phyloP scores from a whole-genome alignment of 129 eudicot genomes.

The Pseudognaphalium luteoalbum region DNA sequence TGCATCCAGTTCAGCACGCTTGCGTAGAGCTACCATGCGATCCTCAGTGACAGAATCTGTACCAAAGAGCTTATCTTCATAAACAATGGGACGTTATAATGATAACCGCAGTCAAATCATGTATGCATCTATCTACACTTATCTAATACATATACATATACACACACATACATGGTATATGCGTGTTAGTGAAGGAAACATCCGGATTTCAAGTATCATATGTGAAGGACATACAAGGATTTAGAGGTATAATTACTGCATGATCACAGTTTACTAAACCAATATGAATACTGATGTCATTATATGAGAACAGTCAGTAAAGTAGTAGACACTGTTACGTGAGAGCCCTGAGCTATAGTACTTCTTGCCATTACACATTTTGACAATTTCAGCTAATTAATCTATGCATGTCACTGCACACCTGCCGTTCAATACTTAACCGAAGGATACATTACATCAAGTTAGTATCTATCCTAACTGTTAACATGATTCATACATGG shows the following conservation, averaged over 20 bases:
- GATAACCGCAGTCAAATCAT: neutral
- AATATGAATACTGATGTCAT: slow-evolving; percentile 1
- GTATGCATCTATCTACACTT: too few relatives aligned
- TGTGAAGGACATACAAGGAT: neutral
- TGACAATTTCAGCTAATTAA: too few relatives aligned
- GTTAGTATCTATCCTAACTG: too few relatives aligned
- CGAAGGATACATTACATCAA: neutral
- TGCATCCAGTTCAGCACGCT: slow-evolving; percentile 91
- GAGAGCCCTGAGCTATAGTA: slow-evolving; percentile 21
- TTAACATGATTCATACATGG: too few relatives aligned
- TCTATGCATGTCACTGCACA: too few relatives aligned
- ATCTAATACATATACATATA: neutral
- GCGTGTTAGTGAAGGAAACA: slow-evolving; percentile 1
- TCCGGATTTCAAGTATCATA: slow-evolving; percentile 19
- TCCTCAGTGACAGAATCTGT: slow-evolving; percentile 84
- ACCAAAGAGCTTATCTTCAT: slow-evolving; percentile 26
- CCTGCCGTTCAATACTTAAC: neutral
- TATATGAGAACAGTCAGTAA: slow-evolving; percentile 10
- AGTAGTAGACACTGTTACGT: neutral
- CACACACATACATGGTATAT: neutral
- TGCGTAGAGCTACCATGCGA: slow-evolving; percentile 77
- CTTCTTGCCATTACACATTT: neutral
- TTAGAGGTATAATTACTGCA: slow-evolving; percentile 12
- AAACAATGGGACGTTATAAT: slow-evolving; percentile 6
- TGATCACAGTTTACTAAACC: slow-evolving; percentile 15